These are phyloP conservation scores for Lodderomyces jiufengensis DNA, from an alignment of 1,139 yeast genomes.

Conservation along the genomic window DNA sequence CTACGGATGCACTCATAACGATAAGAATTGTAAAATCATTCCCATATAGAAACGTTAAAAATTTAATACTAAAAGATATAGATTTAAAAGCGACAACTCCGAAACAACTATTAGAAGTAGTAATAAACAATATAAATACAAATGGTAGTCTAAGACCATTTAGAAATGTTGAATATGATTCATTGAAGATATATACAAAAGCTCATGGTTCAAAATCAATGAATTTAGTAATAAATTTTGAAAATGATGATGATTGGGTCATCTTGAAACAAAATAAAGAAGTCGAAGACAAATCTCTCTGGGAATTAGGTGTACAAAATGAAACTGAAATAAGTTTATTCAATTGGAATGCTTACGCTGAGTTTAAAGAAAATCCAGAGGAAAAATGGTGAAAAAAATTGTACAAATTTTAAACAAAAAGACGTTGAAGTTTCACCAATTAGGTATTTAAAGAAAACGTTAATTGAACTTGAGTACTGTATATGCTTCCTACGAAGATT, in stretches of 20 bases:
- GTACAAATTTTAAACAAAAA: too few species aligned
- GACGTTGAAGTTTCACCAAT: too few species aligned
- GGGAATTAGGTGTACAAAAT: constrained; percentile 73
- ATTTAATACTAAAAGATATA: constrained; percentile 66
- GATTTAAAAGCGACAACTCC: constrained; percentile 73
- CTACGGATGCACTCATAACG: constrained; percentile 70
- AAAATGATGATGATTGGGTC: constrained; percentile 61
- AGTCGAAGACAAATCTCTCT: constrained; percentile 38
- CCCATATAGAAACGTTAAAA: constrained; percentile 87
- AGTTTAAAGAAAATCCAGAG: constrained; percentile 75
- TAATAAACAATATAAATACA: constrained; percentile 50
- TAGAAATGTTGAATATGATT: constrained; percentile 70
- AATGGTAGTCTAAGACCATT: constrained; percentile 78
- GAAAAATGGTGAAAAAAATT: constrained; percentile 79
- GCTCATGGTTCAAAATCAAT: constrained; percentile 95
- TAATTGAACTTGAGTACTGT: too few species aligned
- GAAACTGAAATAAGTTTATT: constrained; percentile 89
- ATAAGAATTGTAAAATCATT: constrained; percentile 86
- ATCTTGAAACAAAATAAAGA: constrained; percentile 33
- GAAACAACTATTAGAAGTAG: constrained; percentile 48
- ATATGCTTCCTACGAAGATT: too few species aligned
- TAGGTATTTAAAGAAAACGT: too few species aligned
- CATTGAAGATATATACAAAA: constrained; percentile 83
- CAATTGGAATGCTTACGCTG: constrained; percentile 61
- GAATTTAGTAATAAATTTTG: constrained; percentile 87